Evolutionary conservation across 2,329 filamentous ascomycete genomes (phyloP).

Genomic region (Blastomyces silverae): DNA sequence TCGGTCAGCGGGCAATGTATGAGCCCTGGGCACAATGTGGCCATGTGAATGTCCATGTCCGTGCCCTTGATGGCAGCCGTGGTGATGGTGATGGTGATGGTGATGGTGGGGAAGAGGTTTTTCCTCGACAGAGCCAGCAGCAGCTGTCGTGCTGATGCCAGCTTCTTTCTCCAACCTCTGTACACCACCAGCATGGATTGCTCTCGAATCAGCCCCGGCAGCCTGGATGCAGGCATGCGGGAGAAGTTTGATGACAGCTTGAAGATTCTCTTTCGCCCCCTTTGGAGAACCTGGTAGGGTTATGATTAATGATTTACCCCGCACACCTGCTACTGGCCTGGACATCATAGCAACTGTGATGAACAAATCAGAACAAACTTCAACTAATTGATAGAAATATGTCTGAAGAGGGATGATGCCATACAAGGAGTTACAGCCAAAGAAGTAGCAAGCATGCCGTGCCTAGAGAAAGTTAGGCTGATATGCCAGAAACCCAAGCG

Average conservation of each 20-base stretch:
- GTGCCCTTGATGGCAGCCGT: conserved; percentile 39
- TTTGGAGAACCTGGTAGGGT: conserved; percentile 94
- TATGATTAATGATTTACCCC: conserved; percentile 72
- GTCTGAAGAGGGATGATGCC: conserved; percentile 31
- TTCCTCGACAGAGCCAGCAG: conserved; percentile 21
- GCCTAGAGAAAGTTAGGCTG: conserved; percentile 42
- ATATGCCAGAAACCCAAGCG: background rate
- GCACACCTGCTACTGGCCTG: conserved; percentile 79
- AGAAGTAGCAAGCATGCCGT: conserved; percentile 85
- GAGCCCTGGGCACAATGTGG: conserved; percentile 59
- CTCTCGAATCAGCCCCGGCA: conserved; percentile 71
- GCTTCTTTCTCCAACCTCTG: conserved; percentile 80
- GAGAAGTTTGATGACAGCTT: conserved; percentile 79
- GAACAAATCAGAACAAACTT: conserved; percentile 24
- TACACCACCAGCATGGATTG: conserved; percentile 70
- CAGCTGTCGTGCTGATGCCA: conserved; percentile 46
- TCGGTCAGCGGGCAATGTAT: conserved; percentile 58
- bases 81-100: conserved; percentile 37
- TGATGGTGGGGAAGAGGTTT: conserved; percentile 26
- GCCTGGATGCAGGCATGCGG: conserved; percentile 93
- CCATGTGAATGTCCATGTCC: conserved; percentile 61
- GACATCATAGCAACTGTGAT: conserved; percentile 87
- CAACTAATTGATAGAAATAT: conserved; percentile 13
- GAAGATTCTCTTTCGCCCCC: conserved; percentile 86
- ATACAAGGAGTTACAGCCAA: conserved; percentile 81